Evolutionary conservation across 1,284 basidiomycete species (phyloP).

Genomic region (Leccinum laetum): DNA sequence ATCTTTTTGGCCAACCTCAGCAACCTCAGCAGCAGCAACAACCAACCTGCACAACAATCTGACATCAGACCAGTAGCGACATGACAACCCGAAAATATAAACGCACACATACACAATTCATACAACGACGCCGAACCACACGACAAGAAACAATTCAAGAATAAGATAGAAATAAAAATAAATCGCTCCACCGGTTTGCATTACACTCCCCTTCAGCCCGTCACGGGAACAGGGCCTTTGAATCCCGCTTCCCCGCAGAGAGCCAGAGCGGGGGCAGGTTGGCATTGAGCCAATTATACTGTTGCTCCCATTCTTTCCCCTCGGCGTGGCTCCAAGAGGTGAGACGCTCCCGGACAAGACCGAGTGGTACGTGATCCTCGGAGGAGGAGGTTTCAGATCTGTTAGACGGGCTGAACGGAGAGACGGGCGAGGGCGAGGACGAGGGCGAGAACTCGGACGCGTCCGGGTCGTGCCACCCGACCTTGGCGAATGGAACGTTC

Average conservation of each 20-base stretch:
- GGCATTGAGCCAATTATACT: neutral
- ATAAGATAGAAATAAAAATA: neutral
- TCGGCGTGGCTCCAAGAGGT: neutral
- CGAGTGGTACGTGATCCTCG: constrained; percentile 23
- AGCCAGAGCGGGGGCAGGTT: neutral
- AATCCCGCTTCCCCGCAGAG: neutral
- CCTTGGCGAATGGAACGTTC: neutral
- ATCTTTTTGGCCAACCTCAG: too few relatives aligned
- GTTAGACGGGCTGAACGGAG: constrained; percentile 21
- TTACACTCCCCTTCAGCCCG: neutral
- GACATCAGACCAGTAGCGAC: too few relatives aligned
- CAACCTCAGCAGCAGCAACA: too few relatives aligned
- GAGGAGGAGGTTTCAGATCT: constrained; percentile 8
- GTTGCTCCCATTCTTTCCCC: neutral
- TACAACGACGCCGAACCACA: neutral
- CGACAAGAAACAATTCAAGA: neutral
- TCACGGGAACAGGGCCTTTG: neutral
- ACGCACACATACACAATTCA: neutral
- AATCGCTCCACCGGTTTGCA: neutral
- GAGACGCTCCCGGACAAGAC: neutral
- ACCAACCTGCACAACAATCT: too few relatives aligned
- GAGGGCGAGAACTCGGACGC: constrained; percentile 8
- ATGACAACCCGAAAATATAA: neutral
- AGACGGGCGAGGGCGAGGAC: constrained; percentile 14
- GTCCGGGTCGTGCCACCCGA: constrained; percentile 16